Percentiles rank a stretch among this genome's conserved stretches.
phyloP scores from a whole-genome alignment of 2,329 filamentous ascomycete genomes.

The Nemania sp. region DNA sequence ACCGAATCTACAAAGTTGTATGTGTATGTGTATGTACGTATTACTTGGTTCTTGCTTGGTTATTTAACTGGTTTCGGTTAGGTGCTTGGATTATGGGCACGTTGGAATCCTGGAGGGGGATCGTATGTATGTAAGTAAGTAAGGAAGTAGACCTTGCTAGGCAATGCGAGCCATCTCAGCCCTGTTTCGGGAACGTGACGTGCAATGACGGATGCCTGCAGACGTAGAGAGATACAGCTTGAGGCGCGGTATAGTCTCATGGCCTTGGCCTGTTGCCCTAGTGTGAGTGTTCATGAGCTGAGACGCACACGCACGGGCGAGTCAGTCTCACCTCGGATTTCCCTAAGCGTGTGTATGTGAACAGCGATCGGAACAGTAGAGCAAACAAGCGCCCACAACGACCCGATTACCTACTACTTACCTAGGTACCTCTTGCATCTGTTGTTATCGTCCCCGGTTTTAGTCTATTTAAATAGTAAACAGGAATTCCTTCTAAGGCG shows the following conservation, averaged over 20 bases:
- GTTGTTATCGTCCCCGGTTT: too few relatives aligned
- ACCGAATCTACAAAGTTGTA: neutral
- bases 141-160: neutral
- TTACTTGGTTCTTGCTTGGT: neutral
- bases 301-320: conserved; percentile 14
- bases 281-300: conserved; percentile 12
- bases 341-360: neutral
- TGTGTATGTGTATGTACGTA: neutral
- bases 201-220: conserved; percentile 18
- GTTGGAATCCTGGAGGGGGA: conserved; percentile 11
- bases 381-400: too few relatives aligned
- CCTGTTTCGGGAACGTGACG: conserved; percentile 29
- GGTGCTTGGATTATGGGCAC: neutral
- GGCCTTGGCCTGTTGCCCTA: neutral
- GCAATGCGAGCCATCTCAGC: conserved; percentile 20
- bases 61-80: neutral
- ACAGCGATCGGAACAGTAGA: too few relatives aligned
- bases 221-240: neutral
- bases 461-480: neutral
- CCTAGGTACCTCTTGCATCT: neutral
- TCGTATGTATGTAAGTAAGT: too few relatives aligned
- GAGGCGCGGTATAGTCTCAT: conserved; percentile 15
- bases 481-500: neutral
- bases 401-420: neutral
- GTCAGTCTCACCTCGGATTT: neutral